Evolutionary conservation across 139 green algal genomes (phyloP).

Genomic region (Chlamydomonas applanata): DNA sequence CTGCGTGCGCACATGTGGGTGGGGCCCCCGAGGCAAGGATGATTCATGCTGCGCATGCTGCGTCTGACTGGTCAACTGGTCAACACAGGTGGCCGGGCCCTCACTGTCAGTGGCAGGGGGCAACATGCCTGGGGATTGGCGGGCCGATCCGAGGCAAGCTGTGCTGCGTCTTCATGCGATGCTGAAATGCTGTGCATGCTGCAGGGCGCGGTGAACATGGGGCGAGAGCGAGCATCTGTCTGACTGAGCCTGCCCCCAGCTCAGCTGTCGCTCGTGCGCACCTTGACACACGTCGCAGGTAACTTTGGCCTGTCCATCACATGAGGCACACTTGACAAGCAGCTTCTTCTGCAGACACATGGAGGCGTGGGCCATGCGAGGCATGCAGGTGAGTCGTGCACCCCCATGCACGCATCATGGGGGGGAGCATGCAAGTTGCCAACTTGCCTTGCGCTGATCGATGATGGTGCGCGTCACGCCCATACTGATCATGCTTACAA

Average conservation of each 20-base stretch:
- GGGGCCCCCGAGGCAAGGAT: no score
- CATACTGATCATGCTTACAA: conserved; percentile 41
- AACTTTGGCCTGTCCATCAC: conserved; percentile 19
- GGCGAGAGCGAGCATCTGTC: no score
- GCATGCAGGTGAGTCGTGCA: neutral
- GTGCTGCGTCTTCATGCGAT: no score
- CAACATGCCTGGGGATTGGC: no score
- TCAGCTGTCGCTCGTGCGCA: conserved; percentile 4
- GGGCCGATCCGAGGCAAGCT: no score
- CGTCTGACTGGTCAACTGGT: no score
- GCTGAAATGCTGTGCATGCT: no score
- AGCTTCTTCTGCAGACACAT: conserved; percentile 20
- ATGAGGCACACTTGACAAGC: conserved; percentile 21
- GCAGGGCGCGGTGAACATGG: no score
- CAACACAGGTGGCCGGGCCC: no score
- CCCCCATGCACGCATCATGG: neutral
- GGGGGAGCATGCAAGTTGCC: neutral
- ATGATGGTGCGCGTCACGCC: conserved; percentile 31
- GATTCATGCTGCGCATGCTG: no score
- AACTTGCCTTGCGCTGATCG: conserved; percentile 32
- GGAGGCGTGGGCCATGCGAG: neutral
- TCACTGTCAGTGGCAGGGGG: no score
- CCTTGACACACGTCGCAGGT: conserved; percentile 45
- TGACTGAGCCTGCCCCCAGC: no score
- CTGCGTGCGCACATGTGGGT: conserved; percentile 7